phyloP scores from a whole-genome alignment of 2,329 filamentous ascomycete genomes.

The Trichoderma hamatum region DNA sequence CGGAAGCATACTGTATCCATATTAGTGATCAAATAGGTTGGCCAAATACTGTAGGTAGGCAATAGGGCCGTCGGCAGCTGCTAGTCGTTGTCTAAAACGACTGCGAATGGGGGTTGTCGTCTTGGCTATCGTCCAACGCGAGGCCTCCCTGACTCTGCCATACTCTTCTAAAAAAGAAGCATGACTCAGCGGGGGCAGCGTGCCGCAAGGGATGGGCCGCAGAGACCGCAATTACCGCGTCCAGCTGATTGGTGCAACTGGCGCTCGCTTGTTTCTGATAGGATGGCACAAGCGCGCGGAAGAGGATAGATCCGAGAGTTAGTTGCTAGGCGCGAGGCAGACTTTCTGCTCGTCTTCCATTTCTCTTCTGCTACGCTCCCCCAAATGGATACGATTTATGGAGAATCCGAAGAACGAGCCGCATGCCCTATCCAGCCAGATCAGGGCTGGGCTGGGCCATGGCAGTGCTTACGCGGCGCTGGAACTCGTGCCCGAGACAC shows the following conservation, averaged over 20 bases:
- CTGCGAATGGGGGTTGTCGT: not conserved
- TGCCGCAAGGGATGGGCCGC: not conserved
- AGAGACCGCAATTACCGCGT: not conserved
- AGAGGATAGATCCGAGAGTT: constrained; percentile 11
- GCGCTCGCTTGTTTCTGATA: not conserved
- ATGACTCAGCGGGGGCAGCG: constrained; percentile 4
- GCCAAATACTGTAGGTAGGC: not conserved
- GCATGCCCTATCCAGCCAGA: not conserved
- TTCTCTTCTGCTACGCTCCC: not conserved
- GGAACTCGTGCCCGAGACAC: not conserved
- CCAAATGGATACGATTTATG: not conserved
- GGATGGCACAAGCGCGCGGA: constrained; percentile 11
- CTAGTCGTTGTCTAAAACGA: no score
- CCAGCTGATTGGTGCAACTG: not conserved
- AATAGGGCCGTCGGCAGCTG: no score
- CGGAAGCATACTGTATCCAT: not conserved
- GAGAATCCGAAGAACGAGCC: not conserved
- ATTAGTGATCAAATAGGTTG: not conserved
- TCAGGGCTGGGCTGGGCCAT: not conserved
- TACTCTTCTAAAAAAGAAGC: not conserved
- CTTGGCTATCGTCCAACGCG: not conserved
- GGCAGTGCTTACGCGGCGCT: not conserved
- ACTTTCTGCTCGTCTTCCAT: not conserved
- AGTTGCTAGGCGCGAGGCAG: constrained; percentile 7
- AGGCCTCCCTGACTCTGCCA: not conserved